phyloP scores from a whole-genome alignment of 2,329 filamentous ascomycete genomes.

The Lecanicillium sp. region DNA sequence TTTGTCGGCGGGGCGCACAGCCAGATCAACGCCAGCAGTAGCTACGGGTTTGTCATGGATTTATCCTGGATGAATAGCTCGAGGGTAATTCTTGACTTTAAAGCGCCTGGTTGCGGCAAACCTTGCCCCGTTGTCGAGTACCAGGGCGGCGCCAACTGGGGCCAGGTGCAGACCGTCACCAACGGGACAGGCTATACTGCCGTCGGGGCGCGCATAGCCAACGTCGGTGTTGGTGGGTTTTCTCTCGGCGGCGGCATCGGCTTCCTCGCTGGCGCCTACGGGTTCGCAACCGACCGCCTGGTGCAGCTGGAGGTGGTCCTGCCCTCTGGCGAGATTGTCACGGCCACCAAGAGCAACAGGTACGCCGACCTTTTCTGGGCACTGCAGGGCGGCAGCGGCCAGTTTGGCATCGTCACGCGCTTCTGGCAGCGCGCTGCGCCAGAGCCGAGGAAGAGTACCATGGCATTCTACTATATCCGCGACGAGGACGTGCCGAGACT shows the following conservation, averaged over 20 bases:
- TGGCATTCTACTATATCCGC: constrained; percentile 12
- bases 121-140: constrained; percentile 12
- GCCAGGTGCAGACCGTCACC: constrained; percentile 12
- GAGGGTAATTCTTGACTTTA: constrained; percentile 2
- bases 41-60: constrained; percentile 13
- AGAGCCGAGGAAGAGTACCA: constrained; percentile 10
- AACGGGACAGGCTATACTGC: constrained; percentile 15
- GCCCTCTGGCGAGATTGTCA: constrained; percentile 36
- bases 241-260: constrained; percentile 43
- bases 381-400: constrained; percentile 29
- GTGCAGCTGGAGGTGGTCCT: constrained; percentile 40
- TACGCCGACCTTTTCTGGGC: constrained; percentile 26
- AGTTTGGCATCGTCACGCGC: constrained; percentile 30
- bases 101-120: not conserved
- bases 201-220: constrained; percentile 33
- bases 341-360: constrained; percentile 25
- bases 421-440: constrained; percentile 15
- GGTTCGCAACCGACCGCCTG: constrained; percentile 40
- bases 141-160: constrained; percentile 15
- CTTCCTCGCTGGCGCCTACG: constrained; percentile 38
- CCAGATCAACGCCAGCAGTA: constrained; percentile 10
- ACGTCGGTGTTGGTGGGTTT: constrained; percentile 40
- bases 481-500: constrained; percentile 1
- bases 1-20: constrained; percentile 13
- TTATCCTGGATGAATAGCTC: constrained; percentile 14